Evolutionary conservation across 2,329 filamentous ascomycete species (phyloP).

Genomic region (Fusarium concolor): DNA sequence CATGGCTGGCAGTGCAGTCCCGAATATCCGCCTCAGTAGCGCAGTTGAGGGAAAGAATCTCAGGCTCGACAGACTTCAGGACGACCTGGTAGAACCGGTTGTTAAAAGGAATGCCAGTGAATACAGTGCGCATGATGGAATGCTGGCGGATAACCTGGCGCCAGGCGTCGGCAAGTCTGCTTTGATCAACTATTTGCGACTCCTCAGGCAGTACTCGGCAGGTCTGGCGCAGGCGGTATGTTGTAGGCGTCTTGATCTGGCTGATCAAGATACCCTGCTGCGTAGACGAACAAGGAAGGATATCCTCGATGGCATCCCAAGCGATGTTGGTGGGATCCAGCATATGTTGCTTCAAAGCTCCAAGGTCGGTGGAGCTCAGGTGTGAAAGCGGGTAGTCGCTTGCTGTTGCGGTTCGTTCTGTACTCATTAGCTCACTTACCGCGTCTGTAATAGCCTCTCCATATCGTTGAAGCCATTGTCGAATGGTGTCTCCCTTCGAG

Average conservation of each 20-base stretch:
- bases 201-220: not conserved
- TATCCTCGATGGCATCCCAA: not conserved
- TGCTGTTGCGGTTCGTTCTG: not conserved
- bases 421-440: not conserved
- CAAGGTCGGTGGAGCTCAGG: not conserved
- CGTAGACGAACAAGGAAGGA: not conserved
- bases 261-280: constrained; percentile 2
- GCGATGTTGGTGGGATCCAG: not conserved
- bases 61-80: not conserved
- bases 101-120: not conserved
- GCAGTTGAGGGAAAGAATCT: not conserved
- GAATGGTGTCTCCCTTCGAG: not conserved
- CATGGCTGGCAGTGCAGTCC: not conserved
- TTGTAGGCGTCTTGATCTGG: not conserved
- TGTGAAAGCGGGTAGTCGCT: not conserved
- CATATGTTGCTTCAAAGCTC: not conserved
- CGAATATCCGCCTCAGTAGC: rapidly evolving
- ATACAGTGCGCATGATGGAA: constrained; percentile 1
- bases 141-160: not conserved
- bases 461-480: not conserved
- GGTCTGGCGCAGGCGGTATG: not conserved
- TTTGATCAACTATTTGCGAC: not conserved
- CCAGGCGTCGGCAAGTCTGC: not conserved
- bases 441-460: not conserved
- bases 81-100: not conserved